These are phyloP conservation scores for Dryas integrifolia DNA, from an alignment of 331 rosid genomes.

Conservation along the genomic window DNA sequence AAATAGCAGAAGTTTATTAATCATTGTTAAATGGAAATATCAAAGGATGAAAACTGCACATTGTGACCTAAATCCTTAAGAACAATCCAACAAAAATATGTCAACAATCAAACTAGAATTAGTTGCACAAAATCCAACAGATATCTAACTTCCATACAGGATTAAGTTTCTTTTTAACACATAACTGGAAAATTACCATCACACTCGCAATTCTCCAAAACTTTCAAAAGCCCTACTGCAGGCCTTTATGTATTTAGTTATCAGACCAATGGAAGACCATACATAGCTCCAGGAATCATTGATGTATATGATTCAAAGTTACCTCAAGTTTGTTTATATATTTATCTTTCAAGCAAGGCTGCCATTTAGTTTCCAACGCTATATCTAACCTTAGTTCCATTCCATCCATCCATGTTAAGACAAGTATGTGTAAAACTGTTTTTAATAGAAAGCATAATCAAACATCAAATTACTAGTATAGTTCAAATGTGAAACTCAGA, in stretches of 20 bases:
- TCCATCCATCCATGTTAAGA: background rate
- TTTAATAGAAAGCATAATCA: no score
- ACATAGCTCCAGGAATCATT: background rate
- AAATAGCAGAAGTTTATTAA: conserved; percentile 13
- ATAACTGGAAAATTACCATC: background rate
- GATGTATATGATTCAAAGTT: background rate
- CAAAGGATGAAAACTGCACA: conserved; percentile 9
- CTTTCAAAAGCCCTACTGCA: background rate
- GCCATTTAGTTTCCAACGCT: background rate
- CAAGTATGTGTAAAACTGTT: background rate
- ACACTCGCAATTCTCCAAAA: background rate
- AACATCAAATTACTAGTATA: no score
- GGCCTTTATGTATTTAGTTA: background rate
- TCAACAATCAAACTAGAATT: background rate
- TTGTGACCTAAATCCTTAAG: background rate
- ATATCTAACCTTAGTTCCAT: background rate
- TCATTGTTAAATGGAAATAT: conserved; percentile 4
- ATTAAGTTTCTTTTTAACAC: background rate
- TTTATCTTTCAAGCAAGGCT: no score
- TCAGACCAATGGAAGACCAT: background rate
- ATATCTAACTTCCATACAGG: background rate
- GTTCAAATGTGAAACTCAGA: background rate
- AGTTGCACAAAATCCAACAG: background rate
- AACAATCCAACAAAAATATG: background rate
- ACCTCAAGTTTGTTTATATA: background rate